phyloP scores from a whole-genome alignment of 2,329 filamentous ascomycete species.

The Pestalotiopsis sp. region DNA sequence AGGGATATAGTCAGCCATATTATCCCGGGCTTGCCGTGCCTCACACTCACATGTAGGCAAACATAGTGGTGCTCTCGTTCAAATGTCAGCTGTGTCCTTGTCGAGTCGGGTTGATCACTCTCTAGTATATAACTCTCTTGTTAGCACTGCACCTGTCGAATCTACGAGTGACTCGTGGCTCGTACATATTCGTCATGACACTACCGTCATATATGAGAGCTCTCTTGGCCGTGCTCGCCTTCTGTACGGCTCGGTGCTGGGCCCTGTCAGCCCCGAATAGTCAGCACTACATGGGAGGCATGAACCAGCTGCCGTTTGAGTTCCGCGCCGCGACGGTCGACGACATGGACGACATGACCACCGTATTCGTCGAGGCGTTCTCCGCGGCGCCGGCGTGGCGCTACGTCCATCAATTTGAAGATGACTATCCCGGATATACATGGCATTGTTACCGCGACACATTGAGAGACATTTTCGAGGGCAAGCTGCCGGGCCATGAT shows the following conservation, averaged over 20 bases:
- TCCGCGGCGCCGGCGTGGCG: neutral
- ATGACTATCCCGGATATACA: constrained; percentile 4
- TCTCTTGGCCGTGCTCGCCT: neutral
- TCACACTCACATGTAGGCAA: too few relatives aligned
- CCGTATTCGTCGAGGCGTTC: constrained; percentile 7
- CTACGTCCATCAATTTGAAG: constrained; percentile 4
- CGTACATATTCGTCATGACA: neutral
- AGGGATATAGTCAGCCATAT: too few relatives aligned
- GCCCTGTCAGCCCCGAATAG: neutral
- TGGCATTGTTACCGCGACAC: neutral
- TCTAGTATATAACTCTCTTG: neutral
- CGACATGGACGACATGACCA: neutral
- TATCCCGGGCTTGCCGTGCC: too few relatives aligned
- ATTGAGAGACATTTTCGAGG: too few relatives aligned
- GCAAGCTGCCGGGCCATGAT: neutral
- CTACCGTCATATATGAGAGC: neutral
- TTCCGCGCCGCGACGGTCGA: constrained; percentile 3
- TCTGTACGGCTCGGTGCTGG: neutral
- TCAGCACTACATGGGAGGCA: constrained; percentile 1
- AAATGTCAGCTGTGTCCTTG: neutral
- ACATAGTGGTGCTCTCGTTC: too few relatives aligned
- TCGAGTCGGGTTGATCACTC: neutral
- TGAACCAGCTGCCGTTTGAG: neutral
- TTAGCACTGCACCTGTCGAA: too few relatives aligned
- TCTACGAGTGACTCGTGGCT: neutral